Base-by-base conservation (phyloP, 1,284 basidiomycete genomes). In the Melampsora americana region DNA sequence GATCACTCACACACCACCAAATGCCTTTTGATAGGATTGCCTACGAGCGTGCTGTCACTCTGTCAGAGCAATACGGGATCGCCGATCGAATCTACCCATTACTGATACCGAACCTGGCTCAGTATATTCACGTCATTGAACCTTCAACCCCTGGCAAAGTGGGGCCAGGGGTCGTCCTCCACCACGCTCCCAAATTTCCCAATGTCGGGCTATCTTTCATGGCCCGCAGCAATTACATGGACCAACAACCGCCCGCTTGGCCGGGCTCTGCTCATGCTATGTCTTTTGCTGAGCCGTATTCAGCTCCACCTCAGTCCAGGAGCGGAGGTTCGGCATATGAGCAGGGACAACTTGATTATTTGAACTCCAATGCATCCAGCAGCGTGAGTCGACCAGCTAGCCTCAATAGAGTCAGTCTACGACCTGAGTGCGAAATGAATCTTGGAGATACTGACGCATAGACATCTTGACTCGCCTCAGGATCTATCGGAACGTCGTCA, bases 1-100 rank as follows among this genome's bases (percentile, higher is more conserved):
- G 9, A 62, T 62, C 30, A 69, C 23, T n/a, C 5, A 46, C 16
- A 16, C 35, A 67, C 14, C 39, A 28, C 48, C 30, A 23, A 3
- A 4, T 14, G 46, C n/a, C n/a, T 77, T 12, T 30, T 42, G 2
- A 11, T 35, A 77, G 75, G 75, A 78, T 78, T 44, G 61, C 77
- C 12, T 69, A 65, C 16, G 77, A 78, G 20, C 39, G 77, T 20
- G 77, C 65, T 1, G 35, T 61, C 14, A 26, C 42, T 35, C 59
- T 78, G 14, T 73, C 77, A 14, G 66, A 70, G 44, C 77, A 78
- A 50, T 77, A 69, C 30, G 23, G 56, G 23, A 78, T 78, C 28
- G 59, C 56, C 16, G 67, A 73, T 11, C 44, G 62, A 39, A 44
- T 78, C 2, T 68, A 62, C 28, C 77, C 77, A 18, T 39, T 78